Conservation (phyloP, 495 filamentous ascomycete species). For the Darksidea phi region DNA sequence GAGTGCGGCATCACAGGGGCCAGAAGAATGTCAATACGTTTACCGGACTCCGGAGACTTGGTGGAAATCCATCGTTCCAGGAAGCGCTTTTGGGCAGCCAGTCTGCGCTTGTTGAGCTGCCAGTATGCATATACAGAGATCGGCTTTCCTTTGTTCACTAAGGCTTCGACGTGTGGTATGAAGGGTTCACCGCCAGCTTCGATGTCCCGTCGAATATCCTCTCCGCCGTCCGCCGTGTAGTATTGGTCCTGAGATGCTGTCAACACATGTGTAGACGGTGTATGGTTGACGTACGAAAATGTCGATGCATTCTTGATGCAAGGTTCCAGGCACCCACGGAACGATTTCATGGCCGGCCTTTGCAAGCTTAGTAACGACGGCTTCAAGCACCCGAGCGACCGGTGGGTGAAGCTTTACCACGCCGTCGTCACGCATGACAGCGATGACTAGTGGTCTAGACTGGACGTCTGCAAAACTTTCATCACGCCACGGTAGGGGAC, state of each 20-base stretch:
- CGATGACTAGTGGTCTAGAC: slow-evolving; percentile 48
- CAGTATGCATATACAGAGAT: slow-evolving; percentile 58
- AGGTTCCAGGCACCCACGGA: slow-evolving; percentile 46
- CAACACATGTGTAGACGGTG: background rate
- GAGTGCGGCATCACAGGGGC: slow-evolving; percentile 41
- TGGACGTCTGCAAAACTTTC: slow-evolving; percentile 46
- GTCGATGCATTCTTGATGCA: slow-evolving; percentile 49
- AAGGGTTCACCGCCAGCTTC: slow-evolving; percentile 52
- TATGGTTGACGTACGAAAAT: slow-evolving; percentile 45
- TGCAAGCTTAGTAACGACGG: slow-evolving; percentile 43
- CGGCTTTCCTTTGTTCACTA: slow-evolving; percentile 42
- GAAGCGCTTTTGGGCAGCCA: slow-evolving; percentile 53
- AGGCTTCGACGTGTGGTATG: slow-evolving; percentile 51
- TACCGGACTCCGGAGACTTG: slow-evolving; percentile 32
- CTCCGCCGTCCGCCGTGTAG: slow-evolving; percentile 57
- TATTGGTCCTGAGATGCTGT: slow-evolving; percentile 37
- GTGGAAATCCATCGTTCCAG: slow-evolving; percentile 56
- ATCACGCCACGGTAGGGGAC: slow-evolving; percentile 51
- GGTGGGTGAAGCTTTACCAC: slow-evolving; percentile 51
- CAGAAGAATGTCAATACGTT: slow-evolving; percentile 40
- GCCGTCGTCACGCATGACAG: slow-evolving; percentile 53
- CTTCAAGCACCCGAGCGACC: slow-evolving; percentile 43
- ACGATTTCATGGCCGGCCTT: slow-evolving; percentile 52
- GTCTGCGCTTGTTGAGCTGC: slow-evolving; percentile 56
- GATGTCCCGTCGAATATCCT: slow-evolving; percentile 54